Base-by-base conservation (phyloP, 2,329 filamentous ascomycete species). In the Graphilbum fragrans region DNA sequence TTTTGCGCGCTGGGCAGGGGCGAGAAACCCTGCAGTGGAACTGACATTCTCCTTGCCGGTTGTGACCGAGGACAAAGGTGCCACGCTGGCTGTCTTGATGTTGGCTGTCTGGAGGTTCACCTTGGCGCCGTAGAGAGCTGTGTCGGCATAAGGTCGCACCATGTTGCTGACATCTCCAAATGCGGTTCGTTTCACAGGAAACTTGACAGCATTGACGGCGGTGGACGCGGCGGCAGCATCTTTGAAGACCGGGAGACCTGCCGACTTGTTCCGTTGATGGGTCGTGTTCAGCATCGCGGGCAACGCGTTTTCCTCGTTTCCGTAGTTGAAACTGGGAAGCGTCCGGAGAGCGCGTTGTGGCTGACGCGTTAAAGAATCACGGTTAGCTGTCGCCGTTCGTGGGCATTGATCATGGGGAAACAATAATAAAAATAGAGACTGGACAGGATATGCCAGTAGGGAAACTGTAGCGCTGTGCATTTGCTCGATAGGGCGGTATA, bases 81-180 rank as follows among this genome's bases (percentile, higher is more conserved):
- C 41, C 11, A 35, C 14, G 3, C 12, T 40, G 18, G 32, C 27
- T 9, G 31, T 16, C 29, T 31, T 9, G 5, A 31, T 5, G 29
- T 5, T 16, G 14, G 29, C 14, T 16, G 12, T 14, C 6, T 31
- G 5, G 11, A 14, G 8, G 16, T 5, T 14, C 2, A 11, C 34
- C 44, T 58, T 58, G 52, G 49, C 42, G 41, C 42, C 37, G 19
- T 47, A 44, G 16, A 29, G 41, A 9, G 47, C 53, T 23, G 59
- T 50, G 38, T 63, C 54, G 21, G 48, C 45, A 19, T 45, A 34
- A 23, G 58, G 56, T 46, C 64, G 63, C 33, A 67, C 55, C 36
- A 71, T 78, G 55, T 88, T 90, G 67, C 83, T 92, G 47, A 92
- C 73, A 57, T 94, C 87, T 38, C 76, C 83, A 60, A 93, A 87